Evolutionary conservation across 495 filamentous ascomycete genomes (phyloP), one percentile per base, ranked within the genome.

Genomic region (Annulohypoxylon maeteangense): DNA sequence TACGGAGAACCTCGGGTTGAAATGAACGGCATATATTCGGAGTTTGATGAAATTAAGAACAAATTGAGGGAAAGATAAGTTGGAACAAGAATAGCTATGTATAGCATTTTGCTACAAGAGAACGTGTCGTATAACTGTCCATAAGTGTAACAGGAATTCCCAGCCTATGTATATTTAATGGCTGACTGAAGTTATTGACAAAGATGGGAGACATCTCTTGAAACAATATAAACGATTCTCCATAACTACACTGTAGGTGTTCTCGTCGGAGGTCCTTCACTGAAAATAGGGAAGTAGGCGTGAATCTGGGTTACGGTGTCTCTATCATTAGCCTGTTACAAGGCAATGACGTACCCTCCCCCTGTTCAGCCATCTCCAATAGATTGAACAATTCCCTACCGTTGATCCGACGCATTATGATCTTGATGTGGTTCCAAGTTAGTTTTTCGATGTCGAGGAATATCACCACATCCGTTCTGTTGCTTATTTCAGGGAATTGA

Each of bases 381-480:
- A 73, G 48, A 12, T 16, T 18, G 50, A 73, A 73, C n/a, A 73
- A 18, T 10, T 73, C 60, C 20, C 61, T 65, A 7, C 54, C 48
- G 7, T 62, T 27, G 14, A 73, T 65, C 10, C 27, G 44, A 4
- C 48, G 65, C 65, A 73, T 73, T 25, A 58, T 14, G 14, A n/a
- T 38, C 61, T 73, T 73, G 29, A 73, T n/a, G 16, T 73, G 70
- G 1, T 57, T 42, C 70, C 70, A 73, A 10, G 20, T 4, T n/a
- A 73, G 20, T 18, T 45, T 65, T 2, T 54, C 57, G 4, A 62
- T 1, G n/a, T 56, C 56, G 31, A 72, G 38, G 8, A 65, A 68
- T 22, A 72, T 56, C 8, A 61, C 14, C 20, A 61, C 64, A 11
- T 60, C 60, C 12, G 47, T 48, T 44, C 34, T 64, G 12, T 32